A percentile compares a stretch with the other conserved stretches of the same genome.
Evolutionary conservation across 2,329 filamentous ascomycete genomes (phyloP).

Genomic region (Samsoniella hepiali): DNA sequence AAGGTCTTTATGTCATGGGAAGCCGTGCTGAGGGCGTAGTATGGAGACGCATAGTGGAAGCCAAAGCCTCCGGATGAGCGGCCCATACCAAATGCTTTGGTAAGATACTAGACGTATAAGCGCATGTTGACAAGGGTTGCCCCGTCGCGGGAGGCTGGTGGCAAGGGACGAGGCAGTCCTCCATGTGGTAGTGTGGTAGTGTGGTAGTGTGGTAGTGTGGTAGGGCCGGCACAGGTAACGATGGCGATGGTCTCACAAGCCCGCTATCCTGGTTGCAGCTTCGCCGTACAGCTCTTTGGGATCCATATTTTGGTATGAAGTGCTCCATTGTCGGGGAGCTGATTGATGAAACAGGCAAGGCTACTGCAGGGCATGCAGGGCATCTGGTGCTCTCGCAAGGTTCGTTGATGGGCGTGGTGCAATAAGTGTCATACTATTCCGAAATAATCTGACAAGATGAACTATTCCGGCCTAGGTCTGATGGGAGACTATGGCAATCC

Average conservation of each 20-base stretch:
- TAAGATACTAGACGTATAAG: slow-evolving; percentile 19
- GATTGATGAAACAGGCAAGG: slow-evolving; percentile 9
- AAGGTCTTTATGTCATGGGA: slow-evolving; percentile 18
- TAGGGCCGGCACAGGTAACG: not conserved
- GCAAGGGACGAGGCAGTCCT: not conserved
- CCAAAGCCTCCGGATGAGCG: slow-evolving; percentile 16
- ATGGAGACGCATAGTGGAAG: slow-evolving; percentile 4
- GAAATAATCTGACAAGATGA: slow-evolving; percentile 17
- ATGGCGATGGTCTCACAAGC: slow-evolving; percentile 15
- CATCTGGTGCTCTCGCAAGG: not conserved
- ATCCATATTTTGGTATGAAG: slow-evolving; percentile 9
- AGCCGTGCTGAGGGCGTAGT: not conserved
- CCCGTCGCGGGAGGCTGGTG: slow-evolving; percentile 2
- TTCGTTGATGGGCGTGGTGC: not conserved
- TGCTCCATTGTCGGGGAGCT: slow-evolving; percentile 2
- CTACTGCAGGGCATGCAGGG: slow-evolving; percentile 11
- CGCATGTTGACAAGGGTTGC: slow-evolving; percentile 15
- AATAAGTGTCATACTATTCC: slow-evolving; percentile 9
- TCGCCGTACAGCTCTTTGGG: slow-evolving; percentile 9
- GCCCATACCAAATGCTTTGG: slow-evolving; percentile 19
- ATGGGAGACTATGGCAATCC: slow-evolving; percentile 12
- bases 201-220: slow-evolving; percentile 14
- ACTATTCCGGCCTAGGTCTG: slow-evolving; percentile 16
- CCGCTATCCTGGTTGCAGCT: slow-evolving; percentile 11
- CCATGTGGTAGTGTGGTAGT: slow-evolving; percentile 16